Percentiles rank a stretch among this genome's conserved stretches.
These are phyloP conservation scores for Iberis pinnata DNA, from an alignment of 345 rosid genomes.

Conservation along the genomic window DNA sequence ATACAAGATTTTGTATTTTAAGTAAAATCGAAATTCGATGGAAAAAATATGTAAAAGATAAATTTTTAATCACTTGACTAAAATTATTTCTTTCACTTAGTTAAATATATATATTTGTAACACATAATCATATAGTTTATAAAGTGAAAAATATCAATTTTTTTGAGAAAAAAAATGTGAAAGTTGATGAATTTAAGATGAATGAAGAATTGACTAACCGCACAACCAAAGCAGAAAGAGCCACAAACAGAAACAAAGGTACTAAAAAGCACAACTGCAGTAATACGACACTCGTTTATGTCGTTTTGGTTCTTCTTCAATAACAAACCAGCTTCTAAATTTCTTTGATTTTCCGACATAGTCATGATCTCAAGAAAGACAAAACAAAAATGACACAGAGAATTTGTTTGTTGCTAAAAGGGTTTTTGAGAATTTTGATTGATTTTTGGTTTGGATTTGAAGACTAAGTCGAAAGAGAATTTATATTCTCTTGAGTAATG, in stretches of 20 bases:
- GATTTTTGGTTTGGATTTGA: neutral
- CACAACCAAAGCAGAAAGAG: slow-evolving; percentile 35
- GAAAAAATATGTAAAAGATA: too few species aligned
- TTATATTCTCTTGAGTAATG: slow-evolving; percentile 26
- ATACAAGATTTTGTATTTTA: too few species aligned
- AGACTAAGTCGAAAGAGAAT: slow-evolving; percentile 7
- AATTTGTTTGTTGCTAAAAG: neutral
- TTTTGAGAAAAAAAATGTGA: too few species aligned
- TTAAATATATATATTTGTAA: too few species aligned
- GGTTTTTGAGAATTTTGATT: neutral
- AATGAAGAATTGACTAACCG: slow-evolving; percentile 27
- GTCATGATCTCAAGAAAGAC: slow-evolving; percentile 14
- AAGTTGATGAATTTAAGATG: too few species aligned
- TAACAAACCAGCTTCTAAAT: slow-evolving; percentile 26
- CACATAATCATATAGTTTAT: too few species aligned
- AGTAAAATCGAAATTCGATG: too few species aligned
- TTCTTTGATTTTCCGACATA: slow-evolving; percentile 22
- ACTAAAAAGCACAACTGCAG: slow-evolving; percentile 26
- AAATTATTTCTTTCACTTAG: too few species aligned
- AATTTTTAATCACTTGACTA: too few species aligned
- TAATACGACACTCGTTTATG: slow-evolving; percentile 31
- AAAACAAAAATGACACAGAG: neutral
- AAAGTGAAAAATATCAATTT: too few species aligned
- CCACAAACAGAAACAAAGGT: slow-evolving; percentile 38
- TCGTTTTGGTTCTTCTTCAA: slow-evolving; percentile 23